Base-by-base conservation (phyloP, 306 rosid species). In the Argentina anserina region DNA sequence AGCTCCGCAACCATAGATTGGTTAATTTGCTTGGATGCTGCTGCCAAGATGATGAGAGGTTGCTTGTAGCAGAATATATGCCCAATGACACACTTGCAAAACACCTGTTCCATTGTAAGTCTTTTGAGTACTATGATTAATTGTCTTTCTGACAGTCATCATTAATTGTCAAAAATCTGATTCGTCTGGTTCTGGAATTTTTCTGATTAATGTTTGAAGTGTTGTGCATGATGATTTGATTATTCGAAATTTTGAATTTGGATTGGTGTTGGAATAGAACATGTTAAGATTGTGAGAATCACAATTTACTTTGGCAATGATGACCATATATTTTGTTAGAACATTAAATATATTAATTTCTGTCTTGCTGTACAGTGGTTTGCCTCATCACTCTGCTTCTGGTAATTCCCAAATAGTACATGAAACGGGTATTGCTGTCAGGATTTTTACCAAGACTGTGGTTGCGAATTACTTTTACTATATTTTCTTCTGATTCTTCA, bases 51-150 rank as follows among this genome's bases (percentile, higher is more conserved):
- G 94, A 90, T 17, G 97, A 91, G 78, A 86, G 97, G 83, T 84
- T 91, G 84, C 95, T 90, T 59, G 91, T 90, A 42, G 91, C 90
- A 6, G 97, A 91, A 83, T 88, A 82, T 70, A 87, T 91, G 92
- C 92, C 92, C 29, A 87, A 81, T 68, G 95, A 88, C 85, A 91
- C 97, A 79, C 95, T 88, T 59, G 95, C 92, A 56, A 87, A 85
- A 8, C 97, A 88, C 72, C 92, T 91, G 62, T 91, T 88, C 69
- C 95, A 91, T 73, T 91, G 89, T 88, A 87, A 83, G 90, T 25
- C 33, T 50, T 21, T 69, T 39, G 50, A 53, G 34, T 15, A 10
- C 46, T 59, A 25, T n/a, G n/a, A n/a, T n/a, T n/a, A n/a, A n/a
- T n/a, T n/a, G n/a, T n/a, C n/a, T 81, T 11, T 26, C 25, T 12